These are phyloP conservation scores for Bryoerythrophyllum caledonicum DNA, from an alignment of 225 moss, liverwort and hornwort genomes.

Conservation along the genomic window DNA sequence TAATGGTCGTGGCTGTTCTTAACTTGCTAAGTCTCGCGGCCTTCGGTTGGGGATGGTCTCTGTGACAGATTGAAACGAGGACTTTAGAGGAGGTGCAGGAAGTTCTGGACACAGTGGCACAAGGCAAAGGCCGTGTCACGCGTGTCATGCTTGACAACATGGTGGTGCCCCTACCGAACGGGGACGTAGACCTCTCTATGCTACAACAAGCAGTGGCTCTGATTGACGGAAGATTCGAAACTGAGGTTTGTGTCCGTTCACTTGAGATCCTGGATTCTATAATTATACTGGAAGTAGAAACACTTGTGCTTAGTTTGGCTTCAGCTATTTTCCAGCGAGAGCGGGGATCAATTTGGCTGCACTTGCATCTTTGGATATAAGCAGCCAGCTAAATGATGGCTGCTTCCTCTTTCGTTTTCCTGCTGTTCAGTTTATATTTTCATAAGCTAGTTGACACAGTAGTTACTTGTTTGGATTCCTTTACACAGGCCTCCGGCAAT, in stretches of 20 bases:
- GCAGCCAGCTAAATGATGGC: conserved; percentile 4
- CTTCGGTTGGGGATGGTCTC: conserved; percentile 14
- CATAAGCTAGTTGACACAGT: conserved; percentile 5
- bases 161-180: conserved; percentile 66
- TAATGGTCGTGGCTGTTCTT: conserved; percentile 1
- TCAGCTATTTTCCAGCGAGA: not conserved
- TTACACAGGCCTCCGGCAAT: conserved; percentile 82
- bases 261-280: conserved; percentile 19
- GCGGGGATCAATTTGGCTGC: not conserved
- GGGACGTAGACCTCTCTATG: conserved; percentile 77
- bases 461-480: conserved; percentile 10
- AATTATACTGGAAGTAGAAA: not conserved
- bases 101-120: conserved; percentile 64
- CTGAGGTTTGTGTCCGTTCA: conserved; percentile 57
- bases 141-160: conserved; percentile 96
- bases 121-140: conserved; percentile 73
- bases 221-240: conserved; percentile 74
- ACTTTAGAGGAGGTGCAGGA: conserved; percentile 88
- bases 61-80: conserved; percentile 80
- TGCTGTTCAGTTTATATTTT: not conserved
- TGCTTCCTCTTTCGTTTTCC: not conserved
- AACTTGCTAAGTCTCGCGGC: not conserved
- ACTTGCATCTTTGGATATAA: not conserved
- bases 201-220: conserved; percentile 75
- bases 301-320: not conserved